A percentile compares a stretch with the other conserved stretches of the same genome.
These are phyloP conservation scores for Colletotrichum tofieldiae DNA, from an alignment of 2,329 filamentous ascomycete genomes.

Conservation along the genomic window DNA sequence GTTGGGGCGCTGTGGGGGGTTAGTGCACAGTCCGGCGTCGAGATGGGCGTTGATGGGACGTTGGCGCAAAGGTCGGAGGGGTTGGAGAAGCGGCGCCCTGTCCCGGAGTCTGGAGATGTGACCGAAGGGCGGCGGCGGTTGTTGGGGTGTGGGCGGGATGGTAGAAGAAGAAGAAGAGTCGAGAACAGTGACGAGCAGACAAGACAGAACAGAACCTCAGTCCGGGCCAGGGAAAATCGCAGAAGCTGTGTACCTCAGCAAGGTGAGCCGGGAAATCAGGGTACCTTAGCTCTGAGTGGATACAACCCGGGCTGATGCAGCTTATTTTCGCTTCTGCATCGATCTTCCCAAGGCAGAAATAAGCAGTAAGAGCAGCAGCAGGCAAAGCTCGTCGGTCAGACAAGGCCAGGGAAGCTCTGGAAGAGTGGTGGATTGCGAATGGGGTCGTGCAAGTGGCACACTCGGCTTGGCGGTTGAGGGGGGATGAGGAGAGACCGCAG, in stretches of 20 bases:
- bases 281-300: constrained; percentile 31
- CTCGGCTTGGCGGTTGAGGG: constrained; percentile 28
- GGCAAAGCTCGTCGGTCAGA: constrained; percentile 24
- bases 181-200: constrained; percentile 5
- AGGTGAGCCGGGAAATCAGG: constrained; percentile 16
- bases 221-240: background rate
- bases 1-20: constrained; percentile 25
- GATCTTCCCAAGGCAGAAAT: constrained; percentile 29
- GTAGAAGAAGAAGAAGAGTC: constrained; percentile 25
- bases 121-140: constrained; percentile 18
- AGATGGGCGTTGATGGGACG: constrained; percentile 11
- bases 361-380: constrained; percentile 26
- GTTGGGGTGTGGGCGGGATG: constrained; percentile 14
- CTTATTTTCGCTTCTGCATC: constrained; percentile 43
- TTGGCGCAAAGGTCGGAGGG: constrained; percentile 30
- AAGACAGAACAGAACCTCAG: constrained; percentile 2
- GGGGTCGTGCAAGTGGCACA: constrained; percentile 36
- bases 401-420: constrained; percentile 30
- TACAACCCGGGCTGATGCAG: constrained; percentile 38
- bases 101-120: constrained; percentile 12
- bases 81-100: constrained; percentile 22
- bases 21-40: constrained; percentile 27
- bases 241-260: constrained; percentile 31
- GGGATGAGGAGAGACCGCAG: constrained; percentile 20
- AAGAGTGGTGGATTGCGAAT: constrained; percentile 38